phyloP scores from a whole-genome alignment of 2,329 filamentous ascomycete genomes.

The Allantophomopsis cytisporea region DNA sequence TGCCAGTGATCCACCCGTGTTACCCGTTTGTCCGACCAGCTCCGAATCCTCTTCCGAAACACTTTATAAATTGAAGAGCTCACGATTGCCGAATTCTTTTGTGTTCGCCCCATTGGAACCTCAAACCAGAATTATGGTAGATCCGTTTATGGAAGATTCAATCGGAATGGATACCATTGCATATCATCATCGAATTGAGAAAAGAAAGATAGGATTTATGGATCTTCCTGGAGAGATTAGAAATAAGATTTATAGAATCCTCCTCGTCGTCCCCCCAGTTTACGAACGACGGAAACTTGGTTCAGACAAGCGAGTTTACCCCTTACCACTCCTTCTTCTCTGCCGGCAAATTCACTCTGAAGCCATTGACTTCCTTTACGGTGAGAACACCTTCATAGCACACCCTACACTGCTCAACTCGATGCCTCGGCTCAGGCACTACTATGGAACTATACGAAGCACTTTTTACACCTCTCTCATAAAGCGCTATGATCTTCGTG shows the following conservation, averaged over 20 bases:
- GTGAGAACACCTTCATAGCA: conserved; percentile 32
- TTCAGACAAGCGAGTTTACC: conserved; percentile 17
- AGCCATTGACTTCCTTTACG: conserved; percentile 29
- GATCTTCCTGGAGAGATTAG: conserved; percentile 44
- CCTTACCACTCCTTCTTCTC: conserved; percentile 22
- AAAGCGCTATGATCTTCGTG: conserved; percentile 25
- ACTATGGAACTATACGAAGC: conserved; percentile 20
- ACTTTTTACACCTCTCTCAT: conserved; percentile 20
- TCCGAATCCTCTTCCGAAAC: no score
- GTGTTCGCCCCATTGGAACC: no score
- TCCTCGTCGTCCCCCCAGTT: conserved; percentile 13
- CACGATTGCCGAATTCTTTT: no score
- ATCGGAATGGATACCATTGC: no score
- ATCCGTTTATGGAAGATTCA: no score
- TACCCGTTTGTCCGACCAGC: no score
- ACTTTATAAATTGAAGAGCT: no score
- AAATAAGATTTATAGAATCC: conserved; percentile 36
- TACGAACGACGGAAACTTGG: conserved; percentile 7
- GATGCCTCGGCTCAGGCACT: conserved; percentile 25
- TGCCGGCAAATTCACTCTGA: conserved; percentile 25
- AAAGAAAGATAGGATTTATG: conserved; percentile 6
- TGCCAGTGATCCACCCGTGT: no score
- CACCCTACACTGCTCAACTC: conserved; percentile 29
- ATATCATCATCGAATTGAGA: no score
- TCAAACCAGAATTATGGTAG: no score